phyloP scores from a whole-genome alignment of 1,139 yeast genomes.

The Taphrina sp. region DNA sequence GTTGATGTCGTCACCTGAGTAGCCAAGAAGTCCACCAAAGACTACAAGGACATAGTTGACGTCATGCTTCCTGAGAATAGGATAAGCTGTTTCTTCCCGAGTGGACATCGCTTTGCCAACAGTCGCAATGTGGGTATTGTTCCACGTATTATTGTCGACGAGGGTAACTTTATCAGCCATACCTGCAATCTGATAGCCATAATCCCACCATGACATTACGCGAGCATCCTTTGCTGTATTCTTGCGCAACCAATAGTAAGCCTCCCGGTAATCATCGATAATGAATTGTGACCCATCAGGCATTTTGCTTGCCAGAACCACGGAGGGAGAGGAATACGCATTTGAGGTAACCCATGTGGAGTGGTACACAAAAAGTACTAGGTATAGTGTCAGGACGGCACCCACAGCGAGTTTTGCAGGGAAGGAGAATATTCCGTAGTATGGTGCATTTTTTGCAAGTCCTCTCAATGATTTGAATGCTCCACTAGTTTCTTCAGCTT shows the following conservation, averaged over 20 bases:
- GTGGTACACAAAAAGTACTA: slow-evolving; percentile 81
- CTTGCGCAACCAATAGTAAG: slow-evolving; percentile 98
- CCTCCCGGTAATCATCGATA: slow-evolving; percentile 98
- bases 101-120: slow-evolving; percentile 98
- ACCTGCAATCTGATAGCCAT: slow-evolving; percentile 99
- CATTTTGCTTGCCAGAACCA: slow-evolving; percentile 77
- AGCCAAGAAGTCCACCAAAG: slow-evolving; percentile 92
- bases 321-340: slow-evolving; percentile 97
- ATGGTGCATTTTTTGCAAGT: slow-evolving; percentile 13
- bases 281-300: slow-evolving; percentile 83
- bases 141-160: slow-evolving; percentile 99
- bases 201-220: slow-evolving; percentile 99
- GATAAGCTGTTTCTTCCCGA: slow-evolving; percentile 80
- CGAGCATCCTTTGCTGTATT: slow-evolving; percentile 94
- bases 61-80: slow-evolving; percentile 83
- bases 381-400: slow-evolving; percentile 69
- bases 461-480: slow-evolving; percentile 35
- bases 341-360: slow-evolving; percentile 97
- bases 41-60: slow-evolving; percentile 92
- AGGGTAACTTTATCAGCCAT: slow-evolving; percentile 99
- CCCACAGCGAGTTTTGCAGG: slow-evolving; percentile 63
- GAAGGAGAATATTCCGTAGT: slow-evolving; percentile 44
- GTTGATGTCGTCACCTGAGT: slow-evolving; percentile 94
- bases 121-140: slow-evolving; percentile 98
- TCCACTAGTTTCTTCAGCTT: slow-evolving; percentile 34